phyloP scores from a whole-genome alignment of 331 rosid species.

The Quercus tomentella region DNA sequence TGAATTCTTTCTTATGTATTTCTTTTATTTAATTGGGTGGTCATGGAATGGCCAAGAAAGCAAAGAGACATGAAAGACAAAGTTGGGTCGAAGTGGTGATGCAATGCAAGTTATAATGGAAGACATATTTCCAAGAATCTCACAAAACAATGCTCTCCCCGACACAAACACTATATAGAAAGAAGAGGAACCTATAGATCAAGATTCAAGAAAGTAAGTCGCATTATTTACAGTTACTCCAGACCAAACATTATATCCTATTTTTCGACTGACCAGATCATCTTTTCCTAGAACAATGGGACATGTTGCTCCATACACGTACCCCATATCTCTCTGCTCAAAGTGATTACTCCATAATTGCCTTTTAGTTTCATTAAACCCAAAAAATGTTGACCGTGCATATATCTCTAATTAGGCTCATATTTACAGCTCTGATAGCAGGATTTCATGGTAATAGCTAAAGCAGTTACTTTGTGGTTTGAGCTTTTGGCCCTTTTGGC shows the following conservation, averaged over 20 bases:
- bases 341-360: neutral
- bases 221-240: too few relatives aligned
- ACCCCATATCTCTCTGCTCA: neutral
- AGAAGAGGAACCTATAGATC: too few relatives aligned
- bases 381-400: neutral
- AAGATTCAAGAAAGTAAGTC: too few relatives aligned
- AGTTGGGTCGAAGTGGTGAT: neutral
- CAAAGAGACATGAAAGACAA: slow-evolving; percentile 5
- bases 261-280: too few relatives aligned
- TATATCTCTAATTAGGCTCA: too few relatives aligned
- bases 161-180: neutral
- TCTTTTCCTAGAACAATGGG: slow-evolving; percentile 11
- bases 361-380: neutral
- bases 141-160: neutral
- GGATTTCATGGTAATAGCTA: too few relatives aligned
- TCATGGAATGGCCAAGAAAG: neutral
- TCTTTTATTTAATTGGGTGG: neutral
- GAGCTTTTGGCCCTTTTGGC: too few relatives aligned
- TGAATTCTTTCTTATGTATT: neutral
- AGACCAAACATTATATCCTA: too few relatives aligned
- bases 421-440: too few relatives aligned
- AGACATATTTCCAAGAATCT: slow-evolving; percentile 6
- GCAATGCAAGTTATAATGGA: neutral
- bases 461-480: too few relatives aligned
- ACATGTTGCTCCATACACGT: slow-evolving; percentile 9